phyloP scores from a whole-genome alignment of 129 eudicot species.

The Cynara cardunculus region DNA sequence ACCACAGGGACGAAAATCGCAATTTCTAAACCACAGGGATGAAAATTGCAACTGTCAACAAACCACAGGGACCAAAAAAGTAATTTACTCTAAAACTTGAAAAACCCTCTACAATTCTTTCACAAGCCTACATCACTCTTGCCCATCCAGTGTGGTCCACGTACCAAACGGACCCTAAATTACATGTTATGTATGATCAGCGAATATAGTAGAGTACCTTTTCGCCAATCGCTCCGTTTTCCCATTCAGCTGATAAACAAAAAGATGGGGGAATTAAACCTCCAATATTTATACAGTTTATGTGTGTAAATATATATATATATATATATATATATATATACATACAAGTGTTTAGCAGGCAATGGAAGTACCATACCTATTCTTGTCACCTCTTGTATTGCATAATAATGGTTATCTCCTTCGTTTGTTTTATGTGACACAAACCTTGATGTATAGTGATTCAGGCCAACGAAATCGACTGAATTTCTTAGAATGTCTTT shows the following conservation, averaged over 20 bases:
- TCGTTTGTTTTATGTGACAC: slow-evolving; percentile 37
- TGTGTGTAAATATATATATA: background rate
- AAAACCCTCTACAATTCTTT: background rate
- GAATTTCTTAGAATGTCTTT: slow-evolving; percentile 51
- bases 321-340: background rate
- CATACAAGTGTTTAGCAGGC: background rate
- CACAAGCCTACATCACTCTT: background rate
- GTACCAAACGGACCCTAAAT: background rate
- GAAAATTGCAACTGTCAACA: too few species aligned
- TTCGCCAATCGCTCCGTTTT: slow-evolving; percentile 61
- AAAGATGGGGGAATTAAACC: background rate
- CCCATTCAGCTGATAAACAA: slow-evolving; percentile 55
- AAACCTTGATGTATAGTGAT: slow-evolving; percentile 76
- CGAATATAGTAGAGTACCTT: slow-evolving; percentile 40
- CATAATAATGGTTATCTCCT: slow-evolving; percentile 37
- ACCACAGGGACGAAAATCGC: too few species aligned
- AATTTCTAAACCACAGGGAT: too few species aligned
- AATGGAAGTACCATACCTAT: slow-evolving; percentile 36
- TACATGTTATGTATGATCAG: background rate
- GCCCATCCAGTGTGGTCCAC: background rate
- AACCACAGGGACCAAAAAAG: too few species aligned
- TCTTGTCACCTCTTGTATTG: slow-evolving; percentile 48
- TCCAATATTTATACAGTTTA: background rate
- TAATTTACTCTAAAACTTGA: too few species aligned
- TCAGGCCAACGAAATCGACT: slow-evolving; percentile 65